A percentile compares a stretch with the other conserved stretches of the same genome.
These are phyloP conservation scores for Raffaelea albimanens DNA, from an alignment of 2,329 filamentous ascomycete species.

Conservation along the genomic window DNA sequence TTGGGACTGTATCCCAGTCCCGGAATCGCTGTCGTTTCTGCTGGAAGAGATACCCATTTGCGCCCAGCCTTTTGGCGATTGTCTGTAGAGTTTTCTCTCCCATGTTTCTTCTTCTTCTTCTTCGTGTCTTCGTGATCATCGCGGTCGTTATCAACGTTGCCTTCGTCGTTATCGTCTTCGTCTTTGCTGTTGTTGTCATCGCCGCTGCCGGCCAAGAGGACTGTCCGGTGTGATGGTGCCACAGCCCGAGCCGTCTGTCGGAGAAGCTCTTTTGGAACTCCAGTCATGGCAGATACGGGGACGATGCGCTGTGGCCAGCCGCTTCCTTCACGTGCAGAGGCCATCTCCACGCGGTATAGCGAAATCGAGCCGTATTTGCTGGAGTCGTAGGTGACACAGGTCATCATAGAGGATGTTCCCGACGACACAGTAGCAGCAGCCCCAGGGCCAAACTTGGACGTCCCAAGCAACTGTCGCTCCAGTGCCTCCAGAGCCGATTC, in stretches of 20 bases:
- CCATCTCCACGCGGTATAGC: constrained; percentile 13
- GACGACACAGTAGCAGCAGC: not conserved
- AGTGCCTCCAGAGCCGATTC: constrained; percentile 11
- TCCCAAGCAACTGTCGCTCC: constrained; percentile 13
- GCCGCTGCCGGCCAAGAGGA: constrained; percentile 4
- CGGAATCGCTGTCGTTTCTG: constrained; percentile 4
- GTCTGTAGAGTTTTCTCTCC: too few relatives aligned
- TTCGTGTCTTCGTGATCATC: not conserved
- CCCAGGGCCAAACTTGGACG: constrained; percentile 9
- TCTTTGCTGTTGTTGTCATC: not conserved
- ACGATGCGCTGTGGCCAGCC: constrained; percentile 12
- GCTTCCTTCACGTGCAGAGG: not conserved
- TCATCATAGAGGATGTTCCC: constrained; percentile 8
- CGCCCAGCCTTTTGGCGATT: too few relatives aligned
- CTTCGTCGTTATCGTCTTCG: not conserved
- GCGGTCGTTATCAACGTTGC: not conserved
- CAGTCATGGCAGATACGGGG: constrained; percentile 13
- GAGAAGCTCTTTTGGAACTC: constrained; percentile 14
- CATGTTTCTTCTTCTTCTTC: not conserved
- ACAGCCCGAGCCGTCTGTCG: constrained; percentile 10
- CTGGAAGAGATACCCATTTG: constrained; percentile 11
- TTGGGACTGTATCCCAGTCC: constrained; percentile 10
- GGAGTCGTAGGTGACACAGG: constrained; percentile 11
- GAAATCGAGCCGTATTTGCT: constrained; percentile 11
- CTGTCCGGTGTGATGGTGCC: constrained; percentile 11